Evolutionary conservation across 306 rosid species (phyloP), one percentile per base, ranked within the genome.

Genomic region (Prunus mongolica): DNA sequence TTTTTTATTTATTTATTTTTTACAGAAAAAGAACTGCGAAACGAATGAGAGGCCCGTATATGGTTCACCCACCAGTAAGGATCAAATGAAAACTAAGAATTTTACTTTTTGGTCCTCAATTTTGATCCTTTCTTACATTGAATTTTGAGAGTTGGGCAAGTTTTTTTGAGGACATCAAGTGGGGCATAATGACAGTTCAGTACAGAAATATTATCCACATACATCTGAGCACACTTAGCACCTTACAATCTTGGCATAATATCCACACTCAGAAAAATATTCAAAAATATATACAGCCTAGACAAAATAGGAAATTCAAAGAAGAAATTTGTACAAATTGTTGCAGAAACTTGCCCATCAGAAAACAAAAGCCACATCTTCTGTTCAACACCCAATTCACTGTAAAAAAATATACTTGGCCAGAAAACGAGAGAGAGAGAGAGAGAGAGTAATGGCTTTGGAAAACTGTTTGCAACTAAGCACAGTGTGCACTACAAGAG

Each of bases 401-500:
- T 45, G 49, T 60, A 25, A 32, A 51, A 60, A 24, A 72, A 19
- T 8, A 50, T 58, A 30, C 27, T 12, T 8, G 5, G 67, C 27
- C 64, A 64, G 65, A 32, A 12, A 72, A 27, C 16, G 56, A 67
- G 54, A 79, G 38, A 38, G 3, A 41, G 22, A 32, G 38, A 56
- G 65, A 67, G 54, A 76, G 38, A 38, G 3, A 41, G 22, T 18
- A 51, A 91, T 91, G 97, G 92, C 92, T 45, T 12, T 86, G 70
- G 93, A 84, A 80, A 86, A 80, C 77, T 89, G 97, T 71, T 80
- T 91, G 81, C 80, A 89, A 64, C 73, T 87, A 30, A 84, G 89
- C 82, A 85, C 89, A 49, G 79, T 56, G 27, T 83, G 84, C 73
- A 80, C 77, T 25, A 55, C 86, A 32, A 91, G 87, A 75, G 68